Percentiles rank a stretch among this genome's conserved stretches.
phyloP scores from a whole-genome alignment of 345 rosid species.

The Mangifera indica region DNA sequence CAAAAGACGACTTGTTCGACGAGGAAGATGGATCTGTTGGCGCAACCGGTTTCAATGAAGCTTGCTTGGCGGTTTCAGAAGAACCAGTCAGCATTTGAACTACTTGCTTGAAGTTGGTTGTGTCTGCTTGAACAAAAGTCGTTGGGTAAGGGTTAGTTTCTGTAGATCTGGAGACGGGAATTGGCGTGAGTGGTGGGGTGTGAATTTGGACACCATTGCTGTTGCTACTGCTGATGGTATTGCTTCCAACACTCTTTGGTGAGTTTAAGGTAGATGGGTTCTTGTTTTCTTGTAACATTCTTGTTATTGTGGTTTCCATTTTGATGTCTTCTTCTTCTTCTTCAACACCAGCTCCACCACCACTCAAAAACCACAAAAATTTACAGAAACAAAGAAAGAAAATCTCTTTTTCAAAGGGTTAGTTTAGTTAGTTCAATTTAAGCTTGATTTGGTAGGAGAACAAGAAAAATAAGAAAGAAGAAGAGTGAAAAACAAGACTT shows the following conservation, averaged over 20 bases:
- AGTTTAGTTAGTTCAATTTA: background rate
- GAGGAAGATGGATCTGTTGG: constrained; percentile 42
- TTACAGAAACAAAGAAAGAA: constrained; percentile 13
- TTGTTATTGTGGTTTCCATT: constrained; percentile 55
- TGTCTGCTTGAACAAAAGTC: constrained; percentile 91
- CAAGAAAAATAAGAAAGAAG: constrained; percentile 9
- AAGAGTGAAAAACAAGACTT: constrained; percentile 47
- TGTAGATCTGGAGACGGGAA: constrained; percentile 70
- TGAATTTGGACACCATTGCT: constrained; percentile 41
- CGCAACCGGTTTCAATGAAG: constrained; percentile 34
- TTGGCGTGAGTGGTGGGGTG: constrained; percentile 47
- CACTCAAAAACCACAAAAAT: background rate
- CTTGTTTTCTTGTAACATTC: constrained; percentile 38
- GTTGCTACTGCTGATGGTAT: constrained; percentile 21
- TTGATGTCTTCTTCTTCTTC: constrained; percentile 11
- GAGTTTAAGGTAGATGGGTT: constrained; percentile 56
- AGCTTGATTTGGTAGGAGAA: background rate
- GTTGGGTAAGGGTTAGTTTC: constrained; percentile 94
- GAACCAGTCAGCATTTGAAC: constrained; percentile 96
- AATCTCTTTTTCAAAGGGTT: constrained; percentile 3
- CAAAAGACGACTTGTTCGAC: constrained; percentile 35
- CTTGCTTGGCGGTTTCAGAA: constrained; percentile 65
- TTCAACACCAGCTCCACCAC: background rate
- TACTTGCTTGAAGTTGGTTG: constrained; percentile 83
- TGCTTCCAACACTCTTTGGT: constrained; percentile 44